A percentile compares a stretch with the other conserved stretches of the same genome.
Evolutionary conservation across 257 asterid genomes (phyloP).

Genomic region (Salvia miltiorrhiza): DNA sequence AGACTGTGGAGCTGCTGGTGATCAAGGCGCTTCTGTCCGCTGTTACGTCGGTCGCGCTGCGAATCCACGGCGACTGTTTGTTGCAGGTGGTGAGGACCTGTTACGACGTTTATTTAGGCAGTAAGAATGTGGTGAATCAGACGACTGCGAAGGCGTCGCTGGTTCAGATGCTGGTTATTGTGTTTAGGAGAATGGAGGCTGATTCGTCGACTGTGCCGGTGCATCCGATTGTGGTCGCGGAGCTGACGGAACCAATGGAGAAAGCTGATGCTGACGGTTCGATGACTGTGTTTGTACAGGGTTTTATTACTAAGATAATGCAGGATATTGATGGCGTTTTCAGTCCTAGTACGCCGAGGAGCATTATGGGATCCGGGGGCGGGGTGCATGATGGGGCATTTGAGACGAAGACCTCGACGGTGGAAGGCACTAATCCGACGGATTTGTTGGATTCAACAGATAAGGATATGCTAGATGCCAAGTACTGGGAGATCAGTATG

Average conservation of each 20-base stretch:
- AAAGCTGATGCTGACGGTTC: slow-evolving; percentile 78
- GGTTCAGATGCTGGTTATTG: slow-evolving; percentile 96
- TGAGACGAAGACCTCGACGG: slow-evolving; percentile 88
- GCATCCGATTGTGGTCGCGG: slow-evolving; percentile 97
- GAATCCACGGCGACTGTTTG: slow-evolving; percentile 92
- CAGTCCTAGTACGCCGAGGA: slow-evolving; percentile 70
- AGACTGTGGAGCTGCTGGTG: slow-evolving; percentile 67
- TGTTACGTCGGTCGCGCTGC: slow-evolving; percentile 74
- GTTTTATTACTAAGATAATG: slow-evolving; percentile 80
- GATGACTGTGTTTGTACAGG: slow-evolving; percentile 89
- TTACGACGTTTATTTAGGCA: slow-evolving; percentile 77
- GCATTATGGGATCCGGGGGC: slow-evolving; percentile 35
- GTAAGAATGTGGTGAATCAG: slow-evolving; percentile 95
- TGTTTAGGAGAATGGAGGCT: slow-evolving; percentile 98
- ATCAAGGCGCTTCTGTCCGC: slow-evolving; percentile 84
- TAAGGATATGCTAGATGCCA: slow-evolving; percentile 98
- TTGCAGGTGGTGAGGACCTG: slow-evolving; percentile 88
- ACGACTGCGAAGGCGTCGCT: slow-evolving; percentile 96
- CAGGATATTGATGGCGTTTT: slow-evolving; percentile 96
- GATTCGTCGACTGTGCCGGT: slow-evolving; percentile 89
- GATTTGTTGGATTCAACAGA: slow-evolving; percentile 97
- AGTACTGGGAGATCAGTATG: slow-evolving; percentile 99
- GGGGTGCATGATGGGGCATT: slow-evolving; percentile 95
- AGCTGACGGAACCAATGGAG: slow-evolving; percentile 83
- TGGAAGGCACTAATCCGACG: slow-evolving; percentile 94